Evolutionary conservation across 2,329 filamentous ascomycete genomes (phyloP).

Genomic region (Epichloe typhina): DNA sequence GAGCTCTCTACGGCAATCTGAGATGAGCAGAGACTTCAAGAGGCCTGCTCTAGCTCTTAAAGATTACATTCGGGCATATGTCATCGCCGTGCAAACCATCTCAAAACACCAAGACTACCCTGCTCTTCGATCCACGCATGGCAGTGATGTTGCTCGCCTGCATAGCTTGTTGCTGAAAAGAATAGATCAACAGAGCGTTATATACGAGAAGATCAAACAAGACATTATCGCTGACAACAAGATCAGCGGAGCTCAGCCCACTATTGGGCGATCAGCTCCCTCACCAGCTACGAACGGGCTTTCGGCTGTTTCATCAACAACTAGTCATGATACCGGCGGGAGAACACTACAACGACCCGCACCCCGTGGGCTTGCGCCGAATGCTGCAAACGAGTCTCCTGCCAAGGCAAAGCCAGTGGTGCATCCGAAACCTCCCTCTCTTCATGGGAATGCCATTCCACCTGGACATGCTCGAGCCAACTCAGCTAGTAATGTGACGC

Average conservation of each 20-base stretch:
- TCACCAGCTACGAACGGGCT: conserved; percentile 6
- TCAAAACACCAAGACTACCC: conserved; percentile 65
- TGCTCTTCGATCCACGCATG: conserved; percentile 41
- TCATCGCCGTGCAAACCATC: conserved; percentile 65
- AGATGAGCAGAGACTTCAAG: conserved; percentile 48
- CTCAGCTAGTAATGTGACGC: conserved; percentile 19
- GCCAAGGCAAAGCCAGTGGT: conserved; percentile 32
- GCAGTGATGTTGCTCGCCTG: conserved; percentile 29
- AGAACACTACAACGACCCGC: background rate
- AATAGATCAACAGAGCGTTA: conserved; percentile 32
- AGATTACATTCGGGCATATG: conserved; percentile 71
- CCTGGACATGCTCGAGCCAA: conserved; percentile 18
- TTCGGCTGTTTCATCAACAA: background rate
- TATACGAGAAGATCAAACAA: conserved; percentile 45
- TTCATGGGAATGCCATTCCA: conserved; percentile 44
- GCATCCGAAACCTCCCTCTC: conserved; percentile 53
- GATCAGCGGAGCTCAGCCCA: conserved; percentile 43
- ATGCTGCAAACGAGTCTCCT: conserved; percentile 10
- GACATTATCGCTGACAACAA: conserved; percentile 51
- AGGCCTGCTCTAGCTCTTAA: conserved; percentile 64
- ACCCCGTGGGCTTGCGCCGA: conserved; percentile 6
- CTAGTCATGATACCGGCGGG: background rate
- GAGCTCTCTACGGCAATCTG: conserved; percentile 42
- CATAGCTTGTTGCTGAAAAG: conserved; percentile 38
- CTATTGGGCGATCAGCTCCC: conserved; percentile 9